phyloP scores from a whole-genome alignment of 2,329 filamentous ascomycete genomes.

The Colletotrichum sidae region DNA sequence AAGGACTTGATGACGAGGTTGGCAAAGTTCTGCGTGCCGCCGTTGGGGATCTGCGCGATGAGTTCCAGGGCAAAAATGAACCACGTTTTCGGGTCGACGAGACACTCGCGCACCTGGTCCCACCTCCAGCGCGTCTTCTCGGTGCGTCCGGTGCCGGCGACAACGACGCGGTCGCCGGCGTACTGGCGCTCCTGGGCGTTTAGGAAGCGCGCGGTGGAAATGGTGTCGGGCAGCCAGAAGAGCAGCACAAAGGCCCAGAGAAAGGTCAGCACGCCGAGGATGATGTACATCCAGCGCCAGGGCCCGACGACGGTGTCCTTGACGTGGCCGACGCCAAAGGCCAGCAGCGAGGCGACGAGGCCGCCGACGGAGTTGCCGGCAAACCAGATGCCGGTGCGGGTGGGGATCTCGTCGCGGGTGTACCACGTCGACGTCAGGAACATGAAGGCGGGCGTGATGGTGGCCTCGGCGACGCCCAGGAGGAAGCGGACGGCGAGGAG shows the following conservation, averaged over 20 bases:
- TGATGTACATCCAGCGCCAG: constrained; percentile 70
- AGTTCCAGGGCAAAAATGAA: constrained; percentile 65
- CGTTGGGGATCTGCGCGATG: constrained; percentile 70
- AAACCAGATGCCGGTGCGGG: constrained; percentile 67
- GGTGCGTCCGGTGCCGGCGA: constrained; percentile 64
- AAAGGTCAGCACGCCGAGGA: constrained; percentile 63
- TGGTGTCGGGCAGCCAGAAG: constrained; percentile 62
- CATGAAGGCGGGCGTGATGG: constrained; percentile 66
- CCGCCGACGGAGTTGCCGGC: constrained; percentile 62
- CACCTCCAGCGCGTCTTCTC: constrained; percentile 61
- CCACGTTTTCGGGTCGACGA: constrained; percentile 71
- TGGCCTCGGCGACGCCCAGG: constrained; percentile 66
- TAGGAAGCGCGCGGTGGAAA: constrained; percentile 69
- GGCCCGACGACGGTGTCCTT: constrained; percentile 52
- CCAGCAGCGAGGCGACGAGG: constrained; percentile 60
- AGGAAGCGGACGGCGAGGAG: constrained; percentile 64
- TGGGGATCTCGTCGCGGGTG: constrained; percentile 66
- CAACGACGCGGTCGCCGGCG: constrained; percentile 58
- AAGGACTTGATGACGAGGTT: constrained; percentile 69
- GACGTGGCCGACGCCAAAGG: constrained; percentile 68
- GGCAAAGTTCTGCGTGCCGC: constrained; percentile 69
- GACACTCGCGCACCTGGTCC: constrained; percentile 64
- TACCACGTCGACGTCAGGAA: constrained; percentile 68
- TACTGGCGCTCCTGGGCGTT: constrained; percentile 62
- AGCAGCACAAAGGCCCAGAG: constrained; percentile 62